Base-by-base conservation (phyloP, 495 filamentous ascomycete genomes). In the Tetracladium marchalianum region DNA sequence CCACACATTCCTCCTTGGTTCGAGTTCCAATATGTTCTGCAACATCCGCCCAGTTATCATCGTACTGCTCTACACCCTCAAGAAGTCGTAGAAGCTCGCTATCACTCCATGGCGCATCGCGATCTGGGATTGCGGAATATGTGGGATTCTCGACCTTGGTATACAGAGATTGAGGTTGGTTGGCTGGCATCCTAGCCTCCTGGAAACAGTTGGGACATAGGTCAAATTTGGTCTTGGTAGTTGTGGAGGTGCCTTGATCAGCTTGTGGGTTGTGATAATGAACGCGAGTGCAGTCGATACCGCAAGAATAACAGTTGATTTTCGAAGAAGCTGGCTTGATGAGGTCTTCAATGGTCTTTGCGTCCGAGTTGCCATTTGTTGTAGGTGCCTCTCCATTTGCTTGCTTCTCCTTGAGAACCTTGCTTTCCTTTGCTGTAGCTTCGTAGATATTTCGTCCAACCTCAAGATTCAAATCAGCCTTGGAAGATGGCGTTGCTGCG, bases 371-470 rank as follows among this genome's bases (percentile, higher is more conserved):
- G 33, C 79, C 79, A 50, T 84, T 84, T 10, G 80, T 69, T 11
- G 72, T 62, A 19, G 56, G 49, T 10, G 49, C 56, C 38, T 89
- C 85, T 31, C 89, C 89, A 53, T 94, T 94, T 2, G 83, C 74
- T 52, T 88, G 73, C 58, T 83, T 83, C 24, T 76, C 54, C 15
- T 45, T 43, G 1, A 69, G 75, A 16, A 86, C 72, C 4, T 75
- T 78, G 19, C 84, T 74, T 51, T 88, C 86, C 65, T 90, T 94
- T 44, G 88, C 89, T 50, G 83, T 90, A 41, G 87, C 74, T 51
- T 98, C 93, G 64, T 96, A 98, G 47, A 96, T 85, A 59, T 94
- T 95, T 41, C 93, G 88, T 36, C 88, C 84, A 47, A 95, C 79
- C 59, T 95, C 86, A 31, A 95, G 73, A 61, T 90, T 95, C 42